A percentile compares a stretch with the other conserved stretches of the same genome.
Evolutionary conservation across 2,329 filamentous ascomycete genomes (phyloP).

Genomic region (Colletotrichum viniferum): DNA sequence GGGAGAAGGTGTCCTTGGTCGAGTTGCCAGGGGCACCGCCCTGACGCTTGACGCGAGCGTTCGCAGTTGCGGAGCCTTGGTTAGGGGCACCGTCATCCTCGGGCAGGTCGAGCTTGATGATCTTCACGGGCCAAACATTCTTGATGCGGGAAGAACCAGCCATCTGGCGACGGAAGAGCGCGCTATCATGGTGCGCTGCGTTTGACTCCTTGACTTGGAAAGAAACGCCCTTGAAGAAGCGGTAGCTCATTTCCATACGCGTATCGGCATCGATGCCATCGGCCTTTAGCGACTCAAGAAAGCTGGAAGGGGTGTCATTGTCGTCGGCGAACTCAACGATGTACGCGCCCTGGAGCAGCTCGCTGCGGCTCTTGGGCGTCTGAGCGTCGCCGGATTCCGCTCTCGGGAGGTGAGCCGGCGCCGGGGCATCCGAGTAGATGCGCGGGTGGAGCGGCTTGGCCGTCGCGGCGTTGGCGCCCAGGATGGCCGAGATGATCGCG

Average conservation of each 20-base stretch:
- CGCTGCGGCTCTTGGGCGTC: not conserved
- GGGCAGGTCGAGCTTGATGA: slow-evolving; percentile 18
- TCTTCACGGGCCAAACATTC: slow-evolving; percentile 33
- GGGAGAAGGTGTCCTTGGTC: slow-evolving; percentile 5
- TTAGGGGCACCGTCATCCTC: slow-evolving; percentile 12
- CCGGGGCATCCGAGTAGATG: not conserved
- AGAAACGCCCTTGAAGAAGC: slow-evolving; percentile 30
- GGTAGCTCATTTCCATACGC: slow-evolving; percentile 26
- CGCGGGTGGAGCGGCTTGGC: slow-evolving; percentile 4
- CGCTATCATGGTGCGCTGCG: slow-evolving; percentile 24
- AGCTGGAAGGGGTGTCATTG: slow-evolving; percentile 7
- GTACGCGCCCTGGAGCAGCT: slow-evolving; percentile 24
- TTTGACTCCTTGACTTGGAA: slow-evolving; percentile 28
- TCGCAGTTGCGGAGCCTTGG: not conserved
- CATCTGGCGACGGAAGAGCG: slow-evolving; percentile 20
- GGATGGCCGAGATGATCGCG: not conserved
- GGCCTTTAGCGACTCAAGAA: slow-evolving; percentile 19
- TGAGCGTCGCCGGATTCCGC: not conserved
- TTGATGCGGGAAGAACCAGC: slow-evolving; percentile 27
- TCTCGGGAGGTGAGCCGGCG: not conserved
- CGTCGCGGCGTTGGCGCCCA: not conserved
- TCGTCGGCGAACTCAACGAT: slow-evolving; percentile 28
- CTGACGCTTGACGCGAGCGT: slow-evolving; percentile 2
- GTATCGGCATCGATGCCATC: slow-evolving; percentile 19
- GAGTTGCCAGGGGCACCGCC: not conserved